Percentiles rank a stretch among this genome's conserved stretches.
phyloP scores from a whole-genome alignment of 1,284 basidiomycete genomes.

The Chondrostereum purpureum region DNA sequence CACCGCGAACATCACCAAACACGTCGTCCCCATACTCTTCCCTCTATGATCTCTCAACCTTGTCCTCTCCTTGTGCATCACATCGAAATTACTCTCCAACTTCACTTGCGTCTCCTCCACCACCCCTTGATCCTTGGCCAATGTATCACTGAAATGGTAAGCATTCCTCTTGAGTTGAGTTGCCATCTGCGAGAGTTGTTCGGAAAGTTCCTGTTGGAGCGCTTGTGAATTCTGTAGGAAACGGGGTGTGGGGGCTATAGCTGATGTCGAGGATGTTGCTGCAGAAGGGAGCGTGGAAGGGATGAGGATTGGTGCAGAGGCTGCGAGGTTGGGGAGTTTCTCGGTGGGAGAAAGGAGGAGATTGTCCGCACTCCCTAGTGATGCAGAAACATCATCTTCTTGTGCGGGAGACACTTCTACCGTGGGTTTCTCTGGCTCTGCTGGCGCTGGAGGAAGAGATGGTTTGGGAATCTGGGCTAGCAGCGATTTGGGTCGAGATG shows the following conservation, averaged over 20 bases:
- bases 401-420: slow-evolving; percentile 6
- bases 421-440: slow-evolving; percentile 11
- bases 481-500: slow-evolving; percentile 30
- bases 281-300: slow-evolving; percentile 21
- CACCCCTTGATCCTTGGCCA: slow-evolving; percentile 60
- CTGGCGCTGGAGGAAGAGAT: slow-evolving; percentile 12
- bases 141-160: slow-evolving; percentile 56
- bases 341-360: slow-evolving; percentile 12
- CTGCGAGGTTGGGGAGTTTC: slow-evolving; percentile 6
- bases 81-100: slow-evolving; percentile 63
- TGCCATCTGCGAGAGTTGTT: slow-evolving; percentile 73
- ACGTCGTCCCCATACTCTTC: slow-evolving; percentile 68
- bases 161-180: slow-evolving; percentile 71
- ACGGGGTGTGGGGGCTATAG: slow-evolving; percentile 27
- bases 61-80: slow-evolving; percentile 59
- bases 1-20: slow-evolving; percentile 57
- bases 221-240: slow-evolving; percentile 50
- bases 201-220: slow-evolving; percentile 65
- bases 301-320: slow-evolving; percentile 14
- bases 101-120: slow-evolving; percentile 58
- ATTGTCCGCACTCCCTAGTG: slow-evolving; percentile 6
- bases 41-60: slow-evolving; percentile 58
- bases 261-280: slow-evolving; percentile 23
- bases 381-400: slow-evolving; percentile 7
- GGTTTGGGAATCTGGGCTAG: slow-evolving; percentile 27